Conservation (phyloP, 352 stramenopile species). For the Phytopythium helicoides region DNA sequence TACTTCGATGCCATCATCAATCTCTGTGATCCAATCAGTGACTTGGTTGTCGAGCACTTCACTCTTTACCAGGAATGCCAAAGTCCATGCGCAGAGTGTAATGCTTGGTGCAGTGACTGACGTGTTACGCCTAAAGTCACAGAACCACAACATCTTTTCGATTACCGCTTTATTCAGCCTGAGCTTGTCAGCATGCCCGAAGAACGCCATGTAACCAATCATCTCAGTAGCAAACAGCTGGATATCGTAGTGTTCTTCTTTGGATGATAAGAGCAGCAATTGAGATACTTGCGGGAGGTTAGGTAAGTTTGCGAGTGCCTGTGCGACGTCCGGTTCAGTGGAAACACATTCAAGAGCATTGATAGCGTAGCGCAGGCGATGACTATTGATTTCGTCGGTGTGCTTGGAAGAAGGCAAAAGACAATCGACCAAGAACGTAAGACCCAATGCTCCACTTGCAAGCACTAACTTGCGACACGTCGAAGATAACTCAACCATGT, state of each 20-base stretch:
- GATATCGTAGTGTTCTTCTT: conserved; percentile 22
- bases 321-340: conserved; percentile 44
- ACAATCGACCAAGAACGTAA: conserved; percentile 5
- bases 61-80: conserved; percentile 36
- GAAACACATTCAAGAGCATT: conserved; percentile 52
- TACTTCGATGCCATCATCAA: conserved; percentile 24
- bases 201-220: conserved; percentile 63
- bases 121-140: conserved; percentile 27
- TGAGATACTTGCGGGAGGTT: conserved; percentile 32
- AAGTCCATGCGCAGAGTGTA: conserved; percentile 36
- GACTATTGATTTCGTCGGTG: conserved; percentile 3
- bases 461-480: conserved; percentile 38
- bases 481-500: conserved; percentile 48
- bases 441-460: conserved; percentile 9
- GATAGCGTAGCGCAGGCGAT: conserved; percentile 27
- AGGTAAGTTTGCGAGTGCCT: conserved; percentile 20
- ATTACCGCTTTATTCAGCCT: conserved; percentile 27
- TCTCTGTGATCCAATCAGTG: conserved; percentile 29
- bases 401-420: conserved; percentile 1
- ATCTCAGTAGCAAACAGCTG: conserved; percentile 65
- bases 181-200: conserved; percentile 38
- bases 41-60: background rate
- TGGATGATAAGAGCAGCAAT: conserved; percentile 27
- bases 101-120: conserved; percentile 29
- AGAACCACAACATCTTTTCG: conserved; percentile 39